Evolutionary conservation across 441 rosid species (phyloP), one percentile per base, ranked within the genome.

Genomic region (Populus tomentosa): DNA sequence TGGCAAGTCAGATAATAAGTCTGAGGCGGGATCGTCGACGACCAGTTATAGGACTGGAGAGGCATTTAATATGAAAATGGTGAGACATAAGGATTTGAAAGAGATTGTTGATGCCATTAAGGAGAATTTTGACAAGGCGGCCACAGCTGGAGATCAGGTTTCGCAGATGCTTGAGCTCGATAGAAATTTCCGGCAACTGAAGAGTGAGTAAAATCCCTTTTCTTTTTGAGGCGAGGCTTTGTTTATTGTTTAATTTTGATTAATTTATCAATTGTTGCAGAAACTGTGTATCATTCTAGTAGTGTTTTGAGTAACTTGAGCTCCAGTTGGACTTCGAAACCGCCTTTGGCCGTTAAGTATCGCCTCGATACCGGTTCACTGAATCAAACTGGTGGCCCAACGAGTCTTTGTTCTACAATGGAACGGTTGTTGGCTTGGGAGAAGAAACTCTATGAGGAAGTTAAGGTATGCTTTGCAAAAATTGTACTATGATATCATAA

Each of bases 341-440:
- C 98, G 30, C 98, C 98, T 0, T 81, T 95, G 85, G 94, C 91
- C 33, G 98, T 95, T n/a, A 95, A 90, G 78, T 95, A 95, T 82
- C 83, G 86, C 82, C 85, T 95, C 6, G 96, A 95, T 75, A 78
- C 95, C 3, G 79, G 86, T 38, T 79, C 89, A 5, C 81, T 94
- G 18, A 87, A 80, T 68, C 88, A 85, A 80, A 79, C 89, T 11
- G 92, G 90, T 16, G 92, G 91, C 33, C 85, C 86, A 1, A 92
- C 81, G 84, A 92, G 98, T 74, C 97, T 95, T 56, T 90, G 90
- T 80, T 90, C 97, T 65, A 91, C 95, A 67, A 77, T 93, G 78
- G 98, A 95, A 69, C 89, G 94, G 70, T 89, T 95, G 73, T 88
- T 90, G 88, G 98, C 98, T 70, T 93, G 98, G 98, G 98, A 93